These are phyloP conservation scores for Nannizzia gypsea DNA, from an alignment of 2,329 filamentous ascomycete genomes.

Conservation along the genomic window DNA sequence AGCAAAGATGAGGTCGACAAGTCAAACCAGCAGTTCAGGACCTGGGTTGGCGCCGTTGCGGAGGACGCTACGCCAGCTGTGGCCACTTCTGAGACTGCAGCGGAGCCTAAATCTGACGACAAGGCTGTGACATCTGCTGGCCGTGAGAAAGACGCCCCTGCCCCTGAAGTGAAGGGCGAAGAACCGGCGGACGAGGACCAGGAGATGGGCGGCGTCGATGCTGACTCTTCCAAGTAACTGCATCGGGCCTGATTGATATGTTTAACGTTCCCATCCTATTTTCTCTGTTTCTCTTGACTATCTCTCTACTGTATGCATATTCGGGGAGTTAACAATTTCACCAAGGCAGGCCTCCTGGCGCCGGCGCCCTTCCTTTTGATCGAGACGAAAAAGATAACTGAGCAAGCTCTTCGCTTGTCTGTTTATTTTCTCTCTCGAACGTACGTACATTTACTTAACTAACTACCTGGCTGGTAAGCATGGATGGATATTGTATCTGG, in stretches of 20 bases:
- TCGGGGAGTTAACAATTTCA: background rate
- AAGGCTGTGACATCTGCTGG: background rate
- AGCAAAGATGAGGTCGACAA: conserved; percentile 40
- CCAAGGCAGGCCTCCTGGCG: conserved; percentile 4
- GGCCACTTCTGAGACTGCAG: background rate
- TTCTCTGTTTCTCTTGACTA: background rate
- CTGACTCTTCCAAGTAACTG: background rate
- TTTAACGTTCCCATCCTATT: background rate
- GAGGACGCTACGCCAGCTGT: conserved; percentile 7
- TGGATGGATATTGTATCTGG: background rate
- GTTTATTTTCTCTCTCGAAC: conserved; percentile 57
- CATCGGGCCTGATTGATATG: background rate
- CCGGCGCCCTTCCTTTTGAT: conserved; percentile 15
- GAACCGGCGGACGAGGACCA: conserved; percentile 2
- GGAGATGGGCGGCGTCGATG: background rate
- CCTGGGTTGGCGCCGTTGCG: conserved; percentile 29
- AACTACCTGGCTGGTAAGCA: background rate
- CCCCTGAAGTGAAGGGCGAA: background rate
- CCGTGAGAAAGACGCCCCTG: background rate
- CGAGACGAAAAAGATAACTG: conserved; percentile 41
- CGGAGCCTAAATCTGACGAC: background rate
- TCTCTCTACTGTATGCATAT: background rate
- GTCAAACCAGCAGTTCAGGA: conserved; percentile 37
- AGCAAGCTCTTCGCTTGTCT: conserved; percentile 41
- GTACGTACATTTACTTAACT: background rate